Conservation (phyloP, 305 asterid genomes). For the Coffea humblotiana region DNA sequence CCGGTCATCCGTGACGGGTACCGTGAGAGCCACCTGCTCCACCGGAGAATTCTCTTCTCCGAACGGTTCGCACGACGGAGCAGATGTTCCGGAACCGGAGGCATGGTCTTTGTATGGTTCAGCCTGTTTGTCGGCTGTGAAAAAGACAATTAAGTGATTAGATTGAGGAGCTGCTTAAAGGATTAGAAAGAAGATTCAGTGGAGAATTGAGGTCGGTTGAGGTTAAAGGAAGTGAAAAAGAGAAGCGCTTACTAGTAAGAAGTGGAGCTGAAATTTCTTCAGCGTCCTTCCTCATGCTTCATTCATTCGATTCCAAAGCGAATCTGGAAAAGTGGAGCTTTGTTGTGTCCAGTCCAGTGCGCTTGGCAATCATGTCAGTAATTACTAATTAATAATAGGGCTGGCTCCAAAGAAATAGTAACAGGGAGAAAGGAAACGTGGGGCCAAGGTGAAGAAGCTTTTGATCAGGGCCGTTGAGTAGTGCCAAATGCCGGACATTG, state of each 20-base stretch:
- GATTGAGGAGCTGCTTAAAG: not conserved
- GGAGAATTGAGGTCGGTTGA: not conserved
- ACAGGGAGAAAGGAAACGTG: not conserved
- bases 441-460: not conserved
- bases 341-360: too few relatives aligned
- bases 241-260: not conserved
- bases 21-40: conserved; percentile 88
- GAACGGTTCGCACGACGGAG: not conserved
- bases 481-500: too few relatives aligned
- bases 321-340: not conserved
- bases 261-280: conserved; percentile 64
- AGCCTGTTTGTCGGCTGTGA: conserved; percentile 43
- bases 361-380: too few relatives aligned
- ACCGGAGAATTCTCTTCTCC: conserved; percentile 67
- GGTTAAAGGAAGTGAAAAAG: not conserved
- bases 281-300: conserved; percentile 12
- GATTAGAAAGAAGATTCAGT: not conserved
- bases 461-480: not conserved
- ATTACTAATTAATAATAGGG: too few relatives aligned
- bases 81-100: conserved; percentile 23
- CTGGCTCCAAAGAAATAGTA: too few relatives aligned
- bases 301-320: too few relatives aligned
- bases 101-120: conserved; percentile 16
- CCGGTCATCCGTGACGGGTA: conserved; percentile 67
- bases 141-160: not conserved